Conservation (phyloP, 192 early-diverging fungal genomes). For the Coemansia sp. region DNA sequence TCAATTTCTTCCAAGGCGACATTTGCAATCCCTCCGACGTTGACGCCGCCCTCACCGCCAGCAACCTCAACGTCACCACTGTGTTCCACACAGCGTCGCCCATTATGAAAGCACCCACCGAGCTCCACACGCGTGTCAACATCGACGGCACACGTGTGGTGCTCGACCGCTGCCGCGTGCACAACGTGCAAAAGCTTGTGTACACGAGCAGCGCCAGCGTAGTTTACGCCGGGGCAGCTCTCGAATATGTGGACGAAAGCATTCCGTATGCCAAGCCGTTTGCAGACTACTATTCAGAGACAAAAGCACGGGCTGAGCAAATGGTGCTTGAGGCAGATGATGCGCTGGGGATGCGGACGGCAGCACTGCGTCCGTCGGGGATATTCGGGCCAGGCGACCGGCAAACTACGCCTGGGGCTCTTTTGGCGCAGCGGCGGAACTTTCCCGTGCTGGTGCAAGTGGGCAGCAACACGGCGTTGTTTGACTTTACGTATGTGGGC, state of each 20-base stretch:
- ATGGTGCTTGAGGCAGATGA: constrained; percentile 76
- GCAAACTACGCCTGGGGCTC: constrained; percentile 66
- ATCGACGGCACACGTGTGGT: constrained; percentile 85
- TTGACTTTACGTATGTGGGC: constrained; percentile 93
- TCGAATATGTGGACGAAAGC: constrained; percentile 81
- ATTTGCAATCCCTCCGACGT: constrained; percentile 60
- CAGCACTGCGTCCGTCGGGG: constrained; percentile 79
- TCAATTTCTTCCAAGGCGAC: constrained; percentile 60
- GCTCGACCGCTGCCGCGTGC: constrained; percentile 68
- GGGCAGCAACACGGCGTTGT: constrained; percentile 76
- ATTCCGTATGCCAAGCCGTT: constrained; percentile 69
- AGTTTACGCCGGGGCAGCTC: constrained; percentile 70
- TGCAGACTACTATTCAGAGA: constrained; percentile 92
- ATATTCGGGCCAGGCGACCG: constrained; percentile 90
- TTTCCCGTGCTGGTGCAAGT: constrained; percentile 70
- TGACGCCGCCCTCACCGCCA: constrained; percentile 52
- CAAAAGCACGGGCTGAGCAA: constrained; percentile 77
- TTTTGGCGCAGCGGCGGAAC: constrained; percentile 65
- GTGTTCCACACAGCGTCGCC: constrained; percentile 94
- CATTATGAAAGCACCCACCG: constrained; percentile 66
- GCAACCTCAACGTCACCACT: constrained; percentile 56
- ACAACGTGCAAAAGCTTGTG: constrained; percentile 70
- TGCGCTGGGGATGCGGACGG: constrained; percentile 62
- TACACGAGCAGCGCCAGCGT: constrained; percentile 90
- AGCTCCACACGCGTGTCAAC: constrained; percentile 77